Base-by-base conservation (phyloP, 1,284 basidiomycete genomes). In the Heterobasidion parviporum region DNA sequence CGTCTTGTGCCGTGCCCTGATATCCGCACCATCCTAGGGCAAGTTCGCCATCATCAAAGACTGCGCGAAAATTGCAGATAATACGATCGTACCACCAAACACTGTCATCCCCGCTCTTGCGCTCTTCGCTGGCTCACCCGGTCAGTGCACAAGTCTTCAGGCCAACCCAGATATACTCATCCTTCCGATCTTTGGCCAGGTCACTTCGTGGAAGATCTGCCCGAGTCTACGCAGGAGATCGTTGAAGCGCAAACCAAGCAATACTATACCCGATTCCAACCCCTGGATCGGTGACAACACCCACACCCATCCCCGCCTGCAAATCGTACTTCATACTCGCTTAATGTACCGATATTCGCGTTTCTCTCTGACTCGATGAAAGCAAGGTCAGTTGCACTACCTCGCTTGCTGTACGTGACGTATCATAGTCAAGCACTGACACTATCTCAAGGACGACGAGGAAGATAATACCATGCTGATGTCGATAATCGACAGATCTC, bases 11-110 rank as follows among this genome's bases (percentile, higher is more conserved):
- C 26, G 26, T 48, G 36, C 10, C 48, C 35, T 46, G 55, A 50
- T 52, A 52, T 53, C 16, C 18, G n/a, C 20, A n/a, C 20, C 18
- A 38, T 6, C 36, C 14, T 63, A 97, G 95, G 95, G 97, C 33
- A 94, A 97, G 67, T 98, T 98, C 63, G 87, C 88, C 0, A 94
- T 98, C 60, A 94, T 99, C 71, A 98, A 98, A 68, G 96, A 99
- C 67, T 94, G 94, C 63, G 92, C 91, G 3, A 86, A 85, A 59
- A 87, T 92, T 58, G 88, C 83, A 58, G 94, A 96, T 68, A 87
- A 89, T 60, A 90, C 93, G 0, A 85, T 99, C 16, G 75, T 99
- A 5, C 90, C 95, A 2, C 89, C 95, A 12, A 94, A 94, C 58
- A 94, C 94, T 0, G 92, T 98, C 52, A 84, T 99, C 10, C 94